Evolutionary conservation across 2,329 filamentous ascomycete genomes (phyloP).

Genomic region (Incumbomyces lentus): DNA sequence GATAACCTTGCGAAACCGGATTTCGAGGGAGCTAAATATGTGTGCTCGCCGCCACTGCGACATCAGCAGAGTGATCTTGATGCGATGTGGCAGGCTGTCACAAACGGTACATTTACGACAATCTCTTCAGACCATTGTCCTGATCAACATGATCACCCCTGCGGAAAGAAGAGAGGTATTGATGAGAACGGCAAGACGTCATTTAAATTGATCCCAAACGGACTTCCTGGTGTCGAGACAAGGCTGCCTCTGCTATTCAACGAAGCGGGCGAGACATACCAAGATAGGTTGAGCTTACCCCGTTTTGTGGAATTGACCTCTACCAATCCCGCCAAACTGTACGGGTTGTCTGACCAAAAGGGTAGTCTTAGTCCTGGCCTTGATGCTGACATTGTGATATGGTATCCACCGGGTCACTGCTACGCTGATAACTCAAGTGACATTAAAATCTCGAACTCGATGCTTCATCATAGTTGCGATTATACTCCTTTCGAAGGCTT

Average conservation of each 20-base stretch:
- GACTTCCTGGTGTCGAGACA: constrained; percentile 35
- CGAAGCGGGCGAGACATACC: constrained; percentile 11
- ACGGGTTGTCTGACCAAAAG: constrained; percentile 30
- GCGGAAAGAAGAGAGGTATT: constrained; percentile 28
- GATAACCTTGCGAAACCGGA: constrained; percentile 29
- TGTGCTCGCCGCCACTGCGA: constrained; percentile 44
- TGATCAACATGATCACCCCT: constrained; percentile 26
- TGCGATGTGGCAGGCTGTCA: constrained; percentile 41
- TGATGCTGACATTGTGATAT: constrained; percentile 36
- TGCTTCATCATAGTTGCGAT: constrained; percentile 28
- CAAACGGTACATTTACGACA: constrained; percentile 46
- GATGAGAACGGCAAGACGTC: constrained; percentile 14
- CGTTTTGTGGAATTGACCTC: constrained; percentile 36
- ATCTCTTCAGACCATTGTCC: constrained; percentile 43
- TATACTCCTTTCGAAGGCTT: constrained; percentile 29
- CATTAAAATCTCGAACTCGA: constrained; percentile 22
- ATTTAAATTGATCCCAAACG: constrained; percentile 35
- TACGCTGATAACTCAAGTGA: neutral
- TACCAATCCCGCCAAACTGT: constrained; percentile 36
- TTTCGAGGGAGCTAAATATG: constrained; percentile 41
- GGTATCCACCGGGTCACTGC: constrained; percentile 25
- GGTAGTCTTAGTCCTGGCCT: constrained; percentile 33
- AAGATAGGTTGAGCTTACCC: neutral
- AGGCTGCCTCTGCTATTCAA: constrained; percentile 32
- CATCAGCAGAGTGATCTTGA: constrained; percentile 39